phyloP scores from a whole-genome alignment of 2,329 filamentous ascomycete genomes.

The Fusarium illudens region DNA sequence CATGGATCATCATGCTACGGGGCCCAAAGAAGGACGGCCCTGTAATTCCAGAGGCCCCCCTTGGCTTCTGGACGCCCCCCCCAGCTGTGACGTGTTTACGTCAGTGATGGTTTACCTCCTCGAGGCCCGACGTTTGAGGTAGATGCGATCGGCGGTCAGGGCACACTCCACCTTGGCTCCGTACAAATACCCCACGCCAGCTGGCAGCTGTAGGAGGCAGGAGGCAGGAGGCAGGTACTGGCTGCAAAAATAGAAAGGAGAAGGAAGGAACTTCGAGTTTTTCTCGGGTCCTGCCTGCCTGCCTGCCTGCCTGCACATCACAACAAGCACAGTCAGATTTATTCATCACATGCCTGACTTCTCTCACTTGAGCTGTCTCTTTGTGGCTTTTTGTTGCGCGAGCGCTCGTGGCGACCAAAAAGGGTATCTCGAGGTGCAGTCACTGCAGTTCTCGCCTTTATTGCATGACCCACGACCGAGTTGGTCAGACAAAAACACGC shows the following conservation, averaged over 20 bases:
- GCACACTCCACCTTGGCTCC: conserved; percentile 6
- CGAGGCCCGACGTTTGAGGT: neutral
- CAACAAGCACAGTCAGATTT: neutral
- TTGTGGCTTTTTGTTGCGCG: neutral
- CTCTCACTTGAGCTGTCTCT: neutral
- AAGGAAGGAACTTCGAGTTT: neutral
- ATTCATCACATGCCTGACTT: neutral
- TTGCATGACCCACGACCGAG: too few species aligned
- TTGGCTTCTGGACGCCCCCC: neutral
- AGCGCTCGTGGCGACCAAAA: neutral
- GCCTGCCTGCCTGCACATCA: neutral
- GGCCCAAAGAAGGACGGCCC: neutral
- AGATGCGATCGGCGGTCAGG: conserved; percentile 1
- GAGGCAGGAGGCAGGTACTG: neutral
- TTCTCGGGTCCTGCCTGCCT: neutral
- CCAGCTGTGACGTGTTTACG: neutral
- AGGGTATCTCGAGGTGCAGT: too few species aligned
- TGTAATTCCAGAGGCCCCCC: neutral
- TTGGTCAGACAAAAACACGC: too few species aligned
- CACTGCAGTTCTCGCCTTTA: too few species aligned
- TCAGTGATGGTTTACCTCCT: neutral
- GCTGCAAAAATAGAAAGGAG: neutral
- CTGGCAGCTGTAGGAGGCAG: too few species aligned
- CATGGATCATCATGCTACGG: neutral
- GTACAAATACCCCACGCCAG: conserved; percentile 13